A percentile compares a stretch with the other conserved stretches of the same genome.
Conservation (phyloP, 139 green algal species). For the Picochlorum sp. region DNA sequence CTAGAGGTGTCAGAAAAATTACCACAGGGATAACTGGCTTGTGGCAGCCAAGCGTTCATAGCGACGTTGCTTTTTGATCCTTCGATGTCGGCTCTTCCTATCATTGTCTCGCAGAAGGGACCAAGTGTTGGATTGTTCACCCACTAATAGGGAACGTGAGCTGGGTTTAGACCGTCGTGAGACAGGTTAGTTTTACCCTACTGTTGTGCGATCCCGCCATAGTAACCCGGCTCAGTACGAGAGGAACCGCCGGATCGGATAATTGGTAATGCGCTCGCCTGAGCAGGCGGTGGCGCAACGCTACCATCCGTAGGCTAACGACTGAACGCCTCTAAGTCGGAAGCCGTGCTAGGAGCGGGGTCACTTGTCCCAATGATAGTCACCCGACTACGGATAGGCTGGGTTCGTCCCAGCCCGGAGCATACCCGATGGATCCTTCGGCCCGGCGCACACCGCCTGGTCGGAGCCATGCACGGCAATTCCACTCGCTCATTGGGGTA, state of each 20-base stretch:
- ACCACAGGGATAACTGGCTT: conserved; percentile 85
- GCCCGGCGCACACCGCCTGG: conserved; percentile 27
- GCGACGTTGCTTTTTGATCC: conserved; percentile 5
- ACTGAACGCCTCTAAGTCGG: conserved; percentile 79
- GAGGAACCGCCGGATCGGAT: conserved; percentile 82
- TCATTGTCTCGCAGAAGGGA: conserved; percentile 59
- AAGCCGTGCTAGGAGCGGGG: conserved; percentile 59
- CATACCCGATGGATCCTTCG: conserved; percentile 50
- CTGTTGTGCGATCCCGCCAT: conserved; percentile 72
- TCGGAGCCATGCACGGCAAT: conserved; percentile 47
- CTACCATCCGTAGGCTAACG: conserved; percentile 78
- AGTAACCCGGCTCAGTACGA: conserved; percentile 87
- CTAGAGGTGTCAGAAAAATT: conserved; percentile 88
- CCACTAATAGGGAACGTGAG: conserved; percentile 71
- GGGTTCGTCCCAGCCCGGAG: conserved; percentile 42
- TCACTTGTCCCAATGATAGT: conserved; percentile 54
- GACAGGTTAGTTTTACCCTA: conserved; percentile 59
- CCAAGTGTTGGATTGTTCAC: conserved; percentile 74
- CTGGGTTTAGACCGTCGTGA: conserved; percentile 65
- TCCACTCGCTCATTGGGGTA: conserved; percentile 64
- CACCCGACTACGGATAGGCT: conserved; percentile 67
- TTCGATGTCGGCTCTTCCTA: conserved; percentile 33
- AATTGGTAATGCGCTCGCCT: conserved; percentile 70
- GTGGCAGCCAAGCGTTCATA: conserved; percentile 63
- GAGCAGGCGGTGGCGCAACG: conserved; percentile 73